Base-by-base conservation (phyloP, 2,329 filamentous ascomycete species). In the Helminthosporium solani region DNA sequence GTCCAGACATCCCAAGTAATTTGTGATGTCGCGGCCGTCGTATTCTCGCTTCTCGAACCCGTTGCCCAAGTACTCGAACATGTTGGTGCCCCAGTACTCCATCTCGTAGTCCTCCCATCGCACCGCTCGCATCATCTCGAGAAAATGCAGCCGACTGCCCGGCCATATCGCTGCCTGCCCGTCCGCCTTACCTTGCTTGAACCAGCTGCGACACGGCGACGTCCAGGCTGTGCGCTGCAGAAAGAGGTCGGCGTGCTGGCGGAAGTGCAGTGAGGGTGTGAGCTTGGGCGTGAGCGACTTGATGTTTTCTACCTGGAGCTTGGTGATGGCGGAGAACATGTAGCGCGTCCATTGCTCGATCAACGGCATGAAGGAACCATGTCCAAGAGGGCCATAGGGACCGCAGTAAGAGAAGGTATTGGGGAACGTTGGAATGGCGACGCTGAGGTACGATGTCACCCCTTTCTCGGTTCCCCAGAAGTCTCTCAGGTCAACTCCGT, bases 1-100 rank as follows among this genome's bases (percentile, higher is more conserved):
- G 52, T 73, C 64, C 47, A 73, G 45, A 37, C 50, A 53, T 0
- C 73, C 74, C 33, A 76, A 47, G 61, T 77, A 77, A 53, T 73
- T 64, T 31, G 73, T 75, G 18, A 75, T 68, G 58, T 76, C 74
- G 43, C 73, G 65, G n/a, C 73, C 74, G 60, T 76, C 73, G 57
- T 67, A 67, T 59, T 76, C 73, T 40, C 73, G 58, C n/a, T 61
- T 58, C 49, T 72, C 66, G 45, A 76, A 77, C n/a, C 58, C 59
- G 49, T 64, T 61, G 1, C 60, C 61, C 20, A 64, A 20, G 21
- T 57, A 63, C 16, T 36, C 44, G 49, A 63, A 62, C 42, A 51
- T 46, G n/a, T 64, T 58, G 15, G 42, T 46, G 12, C 31, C 39
- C 28, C 47, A 27, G 18, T 61, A 61, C 39, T 47, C 50, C 43